A percentile compares a stretch with the other conserved stretches of the same genome.
These are phyloP conservation scores for Phanerodontia chrysosporium DNA, from an alignment of 768 basidiomycete genomes.

Conservation along the genomic window DNA sequence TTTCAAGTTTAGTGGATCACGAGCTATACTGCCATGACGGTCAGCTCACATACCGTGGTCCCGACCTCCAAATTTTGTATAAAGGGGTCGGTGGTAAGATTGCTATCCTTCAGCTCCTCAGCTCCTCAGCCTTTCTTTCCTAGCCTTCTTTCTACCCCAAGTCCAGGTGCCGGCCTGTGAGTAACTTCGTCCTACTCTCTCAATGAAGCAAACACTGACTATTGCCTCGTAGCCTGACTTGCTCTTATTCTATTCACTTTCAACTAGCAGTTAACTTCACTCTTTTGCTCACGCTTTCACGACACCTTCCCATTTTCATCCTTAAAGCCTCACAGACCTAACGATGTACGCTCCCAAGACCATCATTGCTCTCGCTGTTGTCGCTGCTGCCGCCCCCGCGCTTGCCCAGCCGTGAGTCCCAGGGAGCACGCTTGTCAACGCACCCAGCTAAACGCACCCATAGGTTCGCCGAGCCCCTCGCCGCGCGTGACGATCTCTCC, in stretches of 20 bases:
- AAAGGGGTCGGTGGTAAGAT: neutral
- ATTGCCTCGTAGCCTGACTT: neutral
- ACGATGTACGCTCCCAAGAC: slow-evolving; percentile 6
- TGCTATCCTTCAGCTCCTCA: neutral
- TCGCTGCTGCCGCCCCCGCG: neutral
- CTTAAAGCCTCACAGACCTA: neutral
- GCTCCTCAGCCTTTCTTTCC: neutral
- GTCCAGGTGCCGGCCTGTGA: slow-evolving; percentile 3
- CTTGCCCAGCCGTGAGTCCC: neutral
- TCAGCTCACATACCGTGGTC: no score
- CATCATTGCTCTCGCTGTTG: slow-evolving; percentile 2
- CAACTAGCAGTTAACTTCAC: neutral
- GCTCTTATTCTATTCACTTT: neutral
- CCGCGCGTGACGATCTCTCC: neutral
- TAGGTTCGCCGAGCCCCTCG: neutral
- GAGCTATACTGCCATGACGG: neutral
- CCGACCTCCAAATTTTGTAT: neutral
- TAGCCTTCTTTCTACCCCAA: slow-evolving; percentile 1
- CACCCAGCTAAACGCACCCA: no score
- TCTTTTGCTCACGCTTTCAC: neutral
- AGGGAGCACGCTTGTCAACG: no score
- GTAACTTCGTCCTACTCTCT: neutral
- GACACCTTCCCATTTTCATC: neutral
- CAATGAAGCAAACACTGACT: neutral
- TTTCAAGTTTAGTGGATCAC: neutral